These are phyloP conservation scores for Aristolochia fimbriata DNA, from an alignment of 164 flowering plant genomes.

Conservation along the genomic window DNA sequence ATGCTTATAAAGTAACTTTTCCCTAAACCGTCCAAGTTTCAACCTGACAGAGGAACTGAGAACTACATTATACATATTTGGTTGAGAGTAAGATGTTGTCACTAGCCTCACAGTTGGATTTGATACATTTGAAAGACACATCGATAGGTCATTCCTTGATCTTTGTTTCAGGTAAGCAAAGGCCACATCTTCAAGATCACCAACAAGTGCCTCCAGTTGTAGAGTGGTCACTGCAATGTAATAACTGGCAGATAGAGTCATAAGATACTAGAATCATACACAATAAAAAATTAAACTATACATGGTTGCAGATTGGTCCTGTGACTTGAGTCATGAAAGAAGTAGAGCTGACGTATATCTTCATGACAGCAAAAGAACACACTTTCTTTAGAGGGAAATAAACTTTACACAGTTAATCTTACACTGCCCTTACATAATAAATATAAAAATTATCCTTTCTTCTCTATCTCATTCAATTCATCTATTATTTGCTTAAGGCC, in stretches of 20 bases:
- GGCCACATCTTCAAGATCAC: conserved; percentile 68
- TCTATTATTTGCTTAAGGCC: too few relatives aligned
- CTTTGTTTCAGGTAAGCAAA: conserved; percentile 22
- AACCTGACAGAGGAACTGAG: background rate
- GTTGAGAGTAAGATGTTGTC: conserved; percentile 2
- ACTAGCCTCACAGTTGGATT: conserved; percentile 17
- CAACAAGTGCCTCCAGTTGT: conserved; percentile 54
- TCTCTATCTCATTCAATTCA: too few relatives aligned
- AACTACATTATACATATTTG: background rate
- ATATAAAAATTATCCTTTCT: too few relatives aligned
- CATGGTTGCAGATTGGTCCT: too few relatives aligned
- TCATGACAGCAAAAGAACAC: background rate
- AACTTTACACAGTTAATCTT: background rate
- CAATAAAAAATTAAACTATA: too few relatives aligned
- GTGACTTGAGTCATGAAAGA: background rate
- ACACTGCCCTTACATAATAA: background rate
- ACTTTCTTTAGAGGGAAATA: background rate
- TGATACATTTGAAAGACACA: conserved; percentile 15
- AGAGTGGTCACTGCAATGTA: conserved; percentile 41
- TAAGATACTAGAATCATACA: background rate
- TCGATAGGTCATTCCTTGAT: conserved; percentile 16
- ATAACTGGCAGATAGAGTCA: background rate
- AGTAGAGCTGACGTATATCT: background rate
- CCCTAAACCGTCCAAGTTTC: background rate
- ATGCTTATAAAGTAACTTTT: background rate